Conservation (phyloP, 2,329 filamentous ascomycete species). For the Trichoderma afroharzianum region DNA sequence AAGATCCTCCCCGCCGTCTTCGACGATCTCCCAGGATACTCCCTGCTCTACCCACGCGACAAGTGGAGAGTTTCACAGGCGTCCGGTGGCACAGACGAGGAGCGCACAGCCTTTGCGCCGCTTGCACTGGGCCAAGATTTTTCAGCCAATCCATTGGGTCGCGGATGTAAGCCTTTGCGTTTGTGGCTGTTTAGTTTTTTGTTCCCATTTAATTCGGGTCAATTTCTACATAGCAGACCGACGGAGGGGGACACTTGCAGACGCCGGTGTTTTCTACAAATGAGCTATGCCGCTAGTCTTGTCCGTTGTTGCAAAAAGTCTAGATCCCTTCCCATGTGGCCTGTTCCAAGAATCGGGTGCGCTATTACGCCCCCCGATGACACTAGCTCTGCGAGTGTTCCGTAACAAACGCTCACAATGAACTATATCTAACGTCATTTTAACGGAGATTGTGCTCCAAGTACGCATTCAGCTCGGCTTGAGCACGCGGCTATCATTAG, state of each 20-base stretch:
- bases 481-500: background rate
- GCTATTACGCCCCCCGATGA: background rate
- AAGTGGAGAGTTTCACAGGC: conserved; percentile 13
- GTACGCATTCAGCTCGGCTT: background rate
- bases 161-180: background rate
- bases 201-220: background rate
- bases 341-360: background rate
- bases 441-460: background rate
- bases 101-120: background rate
- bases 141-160: background rate
- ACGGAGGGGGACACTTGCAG: background rate
- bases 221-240: background rate
- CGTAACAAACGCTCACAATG: background rate
- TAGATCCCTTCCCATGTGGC: background rate
- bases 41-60: conserved; percentile 19
- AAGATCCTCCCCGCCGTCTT: conserved; percentile 14
- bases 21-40: conserved; percentile 16
- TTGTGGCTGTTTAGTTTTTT: background rate
- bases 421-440: background rate
- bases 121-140: background rate
- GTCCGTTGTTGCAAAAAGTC: background rate
- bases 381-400: background rate
- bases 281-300: background rate
- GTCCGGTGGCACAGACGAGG: conserved; percentile 1
- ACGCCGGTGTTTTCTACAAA: background rate